Base-by-base conservation (phyloP, 495 filamentous ascomycete species). In the Bombardia bombarda region DNA sequence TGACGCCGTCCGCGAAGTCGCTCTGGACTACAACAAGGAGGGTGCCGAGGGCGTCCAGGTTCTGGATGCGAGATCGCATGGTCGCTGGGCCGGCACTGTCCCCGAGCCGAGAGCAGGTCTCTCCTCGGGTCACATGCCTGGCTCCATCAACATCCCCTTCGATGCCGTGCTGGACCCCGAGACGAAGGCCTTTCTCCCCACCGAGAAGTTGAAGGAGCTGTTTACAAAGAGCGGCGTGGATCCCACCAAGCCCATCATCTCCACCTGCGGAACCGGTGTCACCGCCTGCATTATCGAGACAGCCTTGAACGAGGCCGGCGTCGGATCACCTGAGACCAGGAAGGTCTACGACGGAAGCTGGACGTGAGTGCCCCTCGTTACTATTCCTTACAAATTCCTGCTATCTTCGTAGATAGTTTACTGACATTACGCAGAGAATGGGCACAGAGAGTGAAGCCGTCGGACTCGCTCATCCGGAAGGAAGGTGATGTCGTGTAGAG, bases 321-420 rank as follows among this genome's bases (percentile, higher is more conserved):
- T 77, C 56, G 84, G 82, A 10, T 66, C 77, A 25, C 68, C 79
- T 6, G 72, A 78, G 26, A 79, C 78, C 32, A 78, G 84, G 46
- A 81, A 76, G 55, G 69, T 96, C 20, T 98, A 98, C 58, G 92
- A 97, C 72, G 92, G 92, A 13, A 95, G 88, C 55, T 97, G 92
- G 92, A 95, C 90, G 84, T 93, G 61, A 84, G 87, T 87, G 6
- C n/a, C 8, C 19, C 23, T 13, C 18, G 7, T 16, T 38, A 10
- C 1, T 3, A 8, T 14, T 13, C n/a, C 2, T 9, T 17, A 5
- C 25, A n/a, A n/a, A n/a, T n/a, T n/a, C n/a, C n/a, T n/a, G n/a
- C n/a, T n/a, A n/a, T n/a, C n/a, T n/a, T n/a, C n/a, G n/a, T 30
- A 17, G 30, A 8, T 16, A 34, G 12, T 35, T 19, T 35, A 24